A percentile compares a stretch with the other conserved stretches of the same genome.
Conservation (phyloP, 192 early-diverging fungal species). For the Mortierella alpina region DNA sequence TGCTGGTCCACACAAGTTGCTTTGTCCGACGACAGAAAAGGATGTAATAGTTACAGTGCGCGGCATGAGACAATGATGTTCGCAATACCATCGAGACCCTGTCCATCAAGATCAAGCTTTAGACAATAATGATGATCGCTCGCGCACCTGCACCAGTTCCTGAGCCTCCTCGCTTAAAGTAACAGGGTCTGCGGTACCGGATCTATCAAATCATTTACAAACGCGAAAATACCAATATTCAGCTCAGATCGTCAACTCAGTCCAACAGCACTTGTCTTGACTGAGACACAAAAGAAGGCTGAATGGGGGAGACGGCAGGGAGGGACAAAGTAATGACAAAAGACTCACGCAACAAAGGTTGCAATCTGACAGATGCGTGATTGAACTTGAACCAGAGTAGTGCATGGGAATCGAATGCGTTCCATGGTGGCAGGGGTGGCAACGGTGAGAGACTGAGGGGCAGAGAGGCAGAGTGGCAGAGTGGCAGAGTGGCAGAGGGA, state of each 20-base stretch:
- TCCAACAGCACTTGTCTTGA: not conserved
- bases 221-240: not conserved
- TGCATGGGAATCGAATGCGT: not conserved
- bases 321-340: not conserved
- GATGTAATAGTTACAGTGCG: not conserved
- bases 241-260: not conserved
- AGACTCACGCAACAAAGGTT: not conserved
- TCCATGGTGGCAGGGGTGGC: not conserved
- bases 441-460: too few species aligned
- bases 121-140: not conserved
- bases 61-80: not conserved
- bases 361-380: not conserved
- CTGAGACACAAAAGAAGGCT: not conserved
- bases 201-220: not conserved
- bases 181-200: not conserved
- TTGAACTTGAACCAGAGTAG: slow-evolving; percentile 3
- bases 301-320: not conserved
- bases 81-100: not conserved
- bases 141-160: not conserved
- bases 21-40: not conserved
- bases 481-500: too few species aligned
- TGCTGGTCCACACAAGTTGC: not conserved
- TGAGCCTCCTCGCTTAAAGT: not conserved
- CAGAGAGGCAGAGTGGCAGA: too few species aligned
- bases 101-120: not conserved